Evolutionary conservation across 345 rosid species (phyloP), one percentile per base, ranked within the genome.

Genomic region (Lepidium aucheri): DNA sequence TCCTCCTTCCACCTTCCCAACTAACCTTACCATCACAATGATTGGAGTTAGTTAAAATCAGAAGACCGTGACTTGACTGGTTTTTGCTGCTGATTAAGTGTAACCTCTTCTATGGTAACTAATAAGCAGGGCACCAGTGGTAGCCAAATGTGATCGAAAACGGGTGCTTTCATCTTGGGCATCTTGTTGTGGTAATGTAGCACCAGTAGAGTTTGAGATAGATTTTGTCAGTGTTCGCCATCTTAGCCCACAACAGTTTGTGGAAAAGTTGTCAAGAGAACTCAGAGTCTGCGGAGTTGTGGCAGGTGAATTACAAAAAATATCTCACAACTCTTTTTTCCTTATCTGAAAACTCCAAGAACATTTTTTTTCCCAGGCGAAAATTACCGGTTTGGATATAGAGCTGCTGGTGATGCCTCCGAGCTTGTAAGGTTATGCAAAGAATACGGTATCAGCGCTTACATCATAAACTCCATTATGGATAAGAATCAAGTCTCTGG

Each of bases 381-480:
- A 74, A 92, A 89, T 73, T 92, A 89, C 69, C 82, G 87, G 46
- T 92, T 92, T 74, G 96, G 95, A 54, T 89, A 87, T 51, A 79
- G 73, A 73, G 96, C 98, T 44, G 78, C 89, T 4, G 98, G 96
- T 16, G 81, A 89, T 46, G 79, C 93, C 52, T 69, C 83, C 6
- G 89, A 87, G 45, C 77, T 92, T 40, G 76, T 78, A 53, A 84
- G 84, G 69, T 72, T 89, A 39, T 86, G 98, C 58, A 43, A 76
- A 51, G 91, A 86, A 69, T 77, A 79, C 15, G 87, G 85, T 15
- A 72, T 89, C 52, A 67, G 73, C 28, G 79, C 84, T 39, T 76
- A 74, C 78, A 84, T 92, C 45, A 84, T 89, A 61, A 79, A 80
- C 53, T 80, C 95, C 14, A 87, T 92, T 13, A 89, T 87, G 98